Evolutionary conservation across 306 rosid species (phyloP), one percentile per base, ranked within the genome.

Genomic region (Trifolium dubium): DNA sequence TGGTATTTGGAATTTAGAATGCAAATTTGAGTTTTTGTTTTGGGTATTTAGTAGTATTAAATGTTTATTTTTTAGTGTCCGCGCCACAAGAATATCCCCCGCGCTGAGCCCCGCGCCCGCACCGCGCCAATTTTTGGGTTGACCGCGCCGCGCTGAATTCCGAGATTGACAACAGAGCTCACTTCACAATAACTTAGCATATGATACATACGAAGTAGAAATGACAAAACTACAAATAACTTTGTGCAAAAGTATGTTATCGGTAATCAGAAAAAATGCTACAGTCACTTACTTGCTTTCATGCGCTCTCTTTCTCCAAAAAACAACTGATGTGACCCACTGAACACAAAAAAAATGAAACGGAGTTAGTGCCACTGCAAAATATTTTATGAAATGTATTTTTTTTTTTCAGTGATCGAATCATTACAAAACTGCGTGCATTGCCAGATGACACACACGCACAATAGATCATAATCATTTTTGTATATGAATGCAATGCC

Each of bases 251-350:
- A 67, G 62, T 18, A 60, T 43, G 72, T 40, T 8, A 53, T n/a
- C 37, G 15, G 75, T 28, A 28, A 67, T 50, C 49, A 19, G n/a
- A 29, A 61, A 61, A 68, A 28, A 8, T 55, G 68, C 28, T 29
- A 37, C 5, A 32, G 67, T 62, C 77, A 83, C 99, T 88, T 90
- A 95, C 99, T 90, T 95, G 99, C 96, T 88, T 78, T 82, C 86
- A 14, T 63, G 82, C 44, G 96, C 88, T 83, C 64, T 89, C 84
- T 82, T 89, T 81, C 87, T 92, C 99, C 99, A 92, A 82, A 89
- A 86, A 74, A 88, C 82, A 34, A 86, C 61, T 67, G 93, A 84
- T 64, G 75, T 10, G 65, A 95, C 34, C 89, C 92, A 88, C 99
- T 95, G 92, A 64, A 79, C 65, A 77, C 66, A 65, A 76, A 58